Evolutionary conservation across 305 asterid genomes (phyloP).

Genomic region (Plantago coronopus): DNA sequence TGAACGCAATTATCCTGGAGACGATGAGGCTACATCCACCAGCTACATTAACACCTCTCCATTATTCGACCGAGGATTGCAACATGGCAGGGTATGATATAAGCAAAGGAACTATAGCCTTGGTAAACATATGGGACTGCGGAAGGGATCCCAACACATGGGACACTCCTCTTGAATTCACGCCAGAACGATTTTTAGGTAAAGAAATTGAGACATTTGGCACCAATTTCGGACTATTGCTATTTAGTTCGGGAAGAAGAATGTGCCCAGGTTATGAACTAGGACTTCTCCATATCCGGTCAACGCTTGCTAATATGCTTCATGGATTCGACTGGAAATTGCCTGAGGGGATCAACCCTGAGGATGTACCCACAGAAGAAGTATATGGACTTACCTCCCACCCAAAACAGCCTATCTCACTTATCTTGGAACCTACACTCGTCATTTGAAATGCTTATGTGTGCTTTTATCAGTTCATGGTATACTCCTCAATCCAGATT

Average conservation of each 20-base stretch:
- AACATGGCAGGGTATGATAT: conserved; percentile 36
- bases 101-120: conserved; percentile 29
- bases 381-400: conserved; percentile 27
- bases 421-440: conserved; percentile 24
- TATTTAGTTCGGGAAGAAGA: conserved; percentile 37
- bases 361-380: conserved; percentile 29
- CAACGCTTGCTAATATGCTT: conserved; percentile 29
- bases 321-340: conserved; percentile 33
- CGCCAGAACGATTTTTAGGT: conserved; percentile 25
- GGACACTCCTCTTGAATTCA: conserved; percentile 25
- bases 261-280: conserved; percentile 33
- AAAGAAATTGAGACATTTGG: conserved; percentile 22
- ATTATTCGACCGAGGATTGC: conserved; percentile 31
- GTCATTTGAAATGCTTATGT: too few species aligned
- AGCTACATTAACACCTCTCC: conserved; percentile 47
- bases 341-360: conserved; percentile 16
- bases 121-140: conserved; percentile 42
- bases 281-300: conserved; percentile 22
- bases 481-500: too few species aligned
- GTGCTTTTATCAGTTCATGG: too few species aligned
- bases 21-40: too few species aligned
- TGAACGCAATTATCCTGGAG: conserved; percentile 36
- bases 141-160: conserved; percentile 36
- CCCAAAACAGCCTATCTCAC: conserved; percentile 22
- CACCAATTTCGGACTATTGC: conserved; percentile 23